Evolutionary conservation across 1,139 yeast genomes (phyloP).

Genomic region (Pichia kudriavzevii): DNA sequence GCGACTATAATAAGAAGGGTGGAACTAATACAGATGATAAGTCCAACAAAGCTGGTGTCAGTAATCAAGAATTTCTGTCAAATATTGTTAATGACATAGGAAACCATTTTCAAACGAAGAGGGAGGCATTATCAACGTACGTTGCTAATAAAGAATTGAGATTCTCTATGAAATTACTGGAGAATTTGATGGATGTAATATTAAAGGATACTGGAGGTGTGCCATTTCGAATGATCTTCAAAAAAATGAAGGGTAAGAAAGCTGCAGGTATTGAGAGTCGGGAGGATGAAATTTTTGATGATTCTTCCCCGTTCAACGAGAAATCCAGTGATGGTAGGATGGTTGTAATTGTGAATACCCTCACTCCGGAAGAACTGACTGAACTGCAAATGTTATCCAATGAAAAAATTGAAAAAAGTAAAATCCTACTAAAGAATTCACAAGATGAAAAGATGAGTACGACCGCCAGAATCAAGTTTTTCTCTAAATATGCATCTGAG

Average conservation of each 20-base stretch:
- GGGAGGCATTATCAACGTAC: conserved; percentile 34
- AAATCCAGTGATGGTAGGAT: conserved; percentile 1
- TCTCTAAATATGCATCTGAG: conserved; percentile 10
- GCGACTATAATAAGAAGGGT: too few relatives aligned
- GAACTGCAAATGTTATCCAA: conserved; percentile 14
- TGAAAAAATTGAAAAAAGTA: conserved; percentile 12
- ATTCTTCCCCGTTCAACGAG: too few relatives aligned
- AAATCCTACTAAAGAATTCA: conserved; percentile 3
- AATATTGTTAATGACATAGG: conserved; percentile 22
- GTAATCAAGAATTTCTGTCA: conserved; percentile 11
- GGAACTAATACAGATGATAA: conserved; percentile 2
- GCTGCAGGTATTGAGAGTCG: background rate
- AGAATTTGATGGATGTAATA: conserved; percentile 40
- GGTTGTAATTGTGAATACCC: conserved; percentile 14
- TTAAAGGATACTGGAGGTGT: conserved; percentile 24
- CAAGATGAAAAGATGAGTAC: conserved; percentile 5
- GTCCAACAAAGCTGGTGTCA: background rate
- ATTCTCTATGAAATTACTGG: conserved; percentile 52
- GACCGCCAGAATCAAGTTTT: conserved; percentile 15
- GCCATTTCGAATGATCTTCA: conserved; percentile 23
- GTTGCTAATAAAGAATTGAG: conserved; percentile 72
- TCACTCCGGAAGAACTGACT: conserved; percentile 7
- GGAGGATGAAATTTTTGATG: background rate
- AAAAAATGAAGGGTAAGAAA: conserved; percentile 4
- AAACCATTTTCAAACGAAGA: conserved; percentile 23